phyloP scores from a whole-genome alignment of 345 rosid species.

The Ceriops tagal region DNA sequence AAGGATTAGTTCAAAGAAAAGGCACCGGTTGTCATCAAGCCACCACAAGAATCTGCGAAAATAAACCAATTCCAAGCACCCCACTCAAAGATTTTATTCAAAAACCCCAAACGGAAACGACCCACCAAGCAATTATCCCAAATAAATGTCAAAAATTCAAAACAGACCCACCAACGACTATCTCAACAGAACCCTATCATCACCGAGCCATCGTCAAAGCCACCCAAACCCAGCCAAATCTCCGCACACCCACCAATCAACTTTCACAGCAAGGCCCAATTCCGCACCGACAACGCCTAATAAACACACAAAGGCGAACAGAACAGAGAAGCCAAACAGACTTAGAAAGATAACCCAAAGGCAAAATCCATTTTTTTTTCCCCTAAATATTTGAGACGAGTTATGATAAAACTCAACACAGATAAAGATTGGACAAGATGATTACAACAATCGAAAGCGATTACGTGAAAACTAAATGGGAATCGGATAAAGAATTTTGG shows the following conservation, averaged over 20 bases:
- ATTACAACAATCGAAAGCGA: conserved; percentile 31
- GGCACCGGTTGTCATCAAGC: conserved; percentile 1
- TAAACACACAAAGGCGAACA: neutral
- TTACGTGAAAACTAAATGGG: conserved; percentile 44
- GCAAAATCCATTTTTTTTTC: neutral
- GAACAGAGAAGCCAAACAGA: neutral
- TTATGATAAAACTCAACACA: neutral
- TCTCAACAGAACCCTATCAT: conserved; percentile 21
- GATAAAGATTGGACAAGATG: conserved; percentile 10
- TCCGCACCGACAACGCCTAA: neutral
- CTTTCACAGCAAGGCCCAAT: conserved; percentile 9
- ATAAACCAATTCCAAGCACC: neutral
- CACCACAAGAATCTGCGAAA: conserved; percentile 16
- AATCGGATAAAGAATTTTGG: conserved; percentile 24
- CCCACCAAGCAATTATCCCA: conserved; percentile 20
- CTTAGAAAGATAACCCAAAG: neutral
- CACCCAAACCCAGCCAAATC: conserved; percentile 8
- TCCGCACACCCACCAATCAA: conserved; percentile 14
- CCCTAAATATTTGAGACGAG: no score
- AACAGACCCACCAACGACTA: conserved; percentile 17
- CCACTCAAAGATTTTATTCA: conserved; percentile 8
- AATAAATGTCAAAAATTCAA: conserved; percentile 19
- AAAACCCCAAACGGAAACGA: conserved; percentile 11
- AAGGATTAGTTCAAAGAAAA: no score
- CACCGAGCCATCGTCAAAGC: conserved; percentile 23